Evolutionary conservation across 2,329 filamentous ascomycete genomes (phyloP).

Genomic region (Phaeoacremonium minimum): DNA sequence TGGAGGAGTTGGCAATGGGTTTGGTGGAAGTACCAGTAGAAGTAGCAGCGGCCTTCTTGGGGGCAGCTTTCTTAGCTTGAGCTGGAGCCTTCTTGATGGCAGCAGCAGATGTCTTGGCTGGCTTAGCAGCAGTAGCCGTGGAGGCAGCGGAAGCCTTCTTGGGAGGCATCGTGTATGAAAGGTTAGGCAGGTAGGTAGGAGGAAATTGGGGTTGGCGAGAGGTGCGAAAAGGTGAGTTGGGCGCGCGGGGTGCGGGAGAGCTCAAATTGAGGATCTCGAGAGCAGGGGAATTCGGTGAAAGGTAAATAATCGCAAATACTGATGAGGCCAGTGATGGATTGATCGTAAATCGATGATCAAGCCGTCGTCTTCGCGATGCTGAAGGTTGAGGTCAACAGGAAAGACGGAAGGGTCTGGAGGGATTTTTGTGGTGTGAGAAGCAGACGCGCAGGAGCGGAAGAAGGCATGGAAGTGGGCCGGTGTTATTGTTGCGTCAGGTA

Average conservation of each 20-base stretch:
- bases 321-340: too few species aligned
- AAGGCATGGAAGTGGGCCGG: not conserved
- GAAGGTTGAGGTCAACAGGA: not conserved
- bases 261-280: too few species aligned
- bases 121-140: constrained; percentile 9
- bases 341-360: too few species aligned
- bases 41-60: constrained; percentile 12
- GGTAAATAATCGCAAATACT: too few species aligned
- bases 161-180: constrained; percentile 4
- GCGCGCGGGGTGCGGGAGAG: too few species aligned
- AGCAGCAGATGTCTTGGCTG: constrained; percentile 8
- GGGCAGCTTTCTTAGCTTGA: constrained; percentile 9
- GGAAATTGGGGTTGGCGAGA: too few species aligned
- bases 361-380: constrained; percentile 9
- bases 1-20: constrained; percentile 10
- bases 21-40: constrained; percentile 16
- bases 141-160: constrained; percentile 10
- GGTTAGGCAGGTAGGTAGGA: not conserved
- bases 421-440: not conserved
- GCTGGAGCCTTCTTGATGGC: constrained; percentile 4
- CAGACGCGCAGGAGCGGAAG: not conserved
- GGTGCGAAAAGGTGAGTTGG: too few species aligned
- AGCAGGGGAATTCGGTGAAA: too few species aligned
- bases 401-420: not conserved
- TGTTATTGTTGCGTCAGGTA: not conserved